Conservation (phyloP, 108 stramenopile genomes). For the Chaetoceros tenuissimus region DNA sequence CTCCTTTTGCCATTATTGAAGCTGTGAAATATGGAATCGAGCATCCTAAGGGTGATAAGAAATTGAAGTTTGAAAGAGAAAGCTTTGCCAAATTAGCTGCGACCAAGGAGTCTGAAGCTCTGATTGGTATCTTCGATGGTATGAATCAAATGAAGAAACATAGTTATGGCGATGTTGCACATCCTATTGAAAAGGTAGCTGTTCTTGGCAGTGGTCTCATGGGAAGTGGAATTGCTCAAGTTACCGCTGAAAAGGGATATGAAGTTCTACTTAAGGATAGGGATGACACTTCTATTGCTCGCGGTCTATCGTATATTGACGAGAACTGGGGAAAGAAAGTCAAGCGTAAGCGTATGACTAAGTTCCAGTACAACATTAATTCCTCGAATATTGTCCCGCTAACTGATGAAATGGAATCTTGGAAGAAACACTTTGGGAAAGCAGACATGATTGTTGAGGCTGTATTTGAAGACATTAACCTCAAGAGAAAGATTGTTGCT, state of each 20-base stretch:
- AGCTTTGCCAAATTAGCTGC: constrained; percentile 95
- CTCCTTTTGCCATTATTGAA: constrained; percentile 91
- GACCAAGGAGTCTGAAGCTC: constrained; percentile 87
- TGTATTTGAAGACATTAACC: constrained; percentile 93
- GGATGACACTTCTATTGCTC: constrained; percentile 63
- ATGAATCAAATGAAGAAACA: constrained; percentile 94
- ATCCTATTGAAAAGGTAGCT: constrained; percentile 84
- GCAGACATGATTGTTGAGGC: constrained; percentile 98
- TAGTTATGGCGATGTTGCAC: constrained; percentile 52
- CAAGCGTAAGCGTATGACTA: constrained; percentile 88
- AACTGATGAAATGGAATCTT: constrained; percentile 68
- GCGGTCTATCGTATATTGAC: constrained; percentile 85
- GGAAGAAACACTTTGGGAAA: constrained; percentile 75
- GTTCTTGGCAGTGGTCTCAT: constrained; percentile 99
- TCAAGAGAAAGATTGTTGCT: constrained; percentile 91
- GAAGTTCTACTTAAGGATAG: constrained; percentile 95
- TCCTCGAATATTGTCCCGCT: constrained; percentile 83
- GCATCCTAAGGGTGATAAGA: constrained; percentile 37
- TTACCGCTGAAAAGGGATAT: constrained; percentile 92
- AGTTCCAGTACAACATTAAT: constrained; percentile 83
- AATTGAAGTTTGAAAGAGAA: constrained; percentile 88
- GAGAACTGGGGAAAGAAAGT: constrained; percentile 92
- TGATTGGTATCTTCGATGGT: constrained; percentile 96
- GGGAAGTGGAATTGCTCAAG: constrained; percentile 99
- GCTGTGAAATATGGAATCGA: constrained; percentile 87